These are phyloP conservation scores for Immersiporthe knoxdaviesiana DNA, from an alignment of 2,329 filamentous ascomycete genomes.

Conservation along the genomic window DNA sequence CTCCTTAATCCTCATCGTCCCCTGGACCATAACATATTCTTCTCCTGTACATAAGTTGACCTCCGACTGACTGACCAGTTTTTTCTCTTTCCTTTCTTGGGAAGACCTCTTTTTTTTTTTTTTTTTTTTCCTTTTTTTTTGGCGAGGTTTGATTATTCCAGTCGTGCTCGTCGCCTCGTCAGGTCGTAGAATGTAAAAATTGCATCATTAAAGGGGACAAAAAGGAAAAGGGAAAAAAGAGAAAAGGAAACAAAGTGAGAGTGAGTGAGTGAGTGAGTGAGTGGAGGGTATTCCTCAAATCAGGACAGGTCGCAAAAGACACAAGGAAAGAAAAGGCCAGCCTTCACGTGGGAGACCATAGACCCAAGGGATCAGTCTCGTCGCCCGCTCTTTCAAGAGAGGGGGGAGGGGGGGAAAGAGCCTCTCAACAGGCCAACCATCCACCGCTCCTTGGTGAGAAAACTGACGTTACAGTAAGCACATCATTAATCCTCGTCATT, in stretches of 20 bases:
- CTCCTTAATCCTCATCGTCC: neutral
- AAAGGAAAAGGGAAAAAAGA: neutral
- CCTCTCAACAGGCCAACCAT: no score
- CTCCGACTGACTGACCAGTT: slow-evolving; percentile 1
- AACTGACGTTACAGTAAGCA: no score
- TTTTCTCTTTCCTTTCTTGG: neutral
- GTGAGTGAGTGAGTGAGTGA: slow-evolving; percentile 14
- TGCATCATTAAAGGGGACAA: no score
- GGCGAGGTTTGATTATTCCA: slow-evolving; percentile 21
- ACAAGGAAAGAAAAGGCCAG: neutral
- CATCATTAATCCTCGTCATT: neutral
- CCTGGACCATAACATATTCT: neutral
- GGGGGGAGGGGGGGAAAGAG: no score
- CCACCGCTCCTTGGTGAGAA: no score
- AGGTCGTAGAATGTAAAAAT: slow-evolving; percentile 15
- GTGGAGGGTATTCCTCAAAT: slow-evolving; percentile 9
- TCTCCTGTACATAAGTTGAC: neutral
- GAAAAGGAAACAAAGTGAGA: neutral
- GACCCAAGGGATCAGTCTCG: slow-evolving; percentile 8
- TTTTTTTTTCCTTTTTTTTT: no score
- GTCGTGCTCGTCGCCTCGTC: slow-evolving; percentile 29
- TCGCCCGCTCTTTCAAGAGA: neutral
- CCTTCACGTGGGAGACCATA: neutral
- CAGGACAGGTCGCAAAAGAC: slow-evolving; percentile 10
- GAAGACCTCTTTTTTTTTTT: neutral